phyloP scores from a whole-genome alignment of 192 early-diverging fungal species.

The Geranomyces variabilis region DNA sequence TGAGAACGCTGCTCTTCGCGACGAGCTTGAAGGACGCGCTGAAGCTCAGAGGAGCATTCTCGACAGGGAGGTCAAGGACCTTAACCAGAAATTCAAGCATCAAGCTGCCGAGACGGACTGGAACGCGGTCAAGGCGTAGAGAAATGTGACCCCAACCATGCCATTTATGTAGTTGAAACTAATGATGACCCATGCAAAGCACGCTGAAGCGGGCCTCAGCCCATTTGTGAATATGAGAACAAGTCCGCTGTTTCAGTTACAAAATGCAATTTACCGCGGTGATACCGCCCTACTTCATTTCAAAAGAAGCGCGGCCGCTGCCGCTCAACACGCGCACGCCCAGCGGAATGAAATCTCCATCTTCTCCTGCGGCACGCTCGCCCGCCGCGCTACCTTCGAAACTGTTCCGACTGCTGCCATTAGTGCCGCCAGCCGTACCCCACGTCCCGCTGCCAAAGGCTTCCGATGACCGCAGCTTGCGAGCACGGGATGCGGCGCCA shows the following conservation, averaged over 20 bases:
- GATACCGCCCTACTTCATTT: too few relatives aligned
- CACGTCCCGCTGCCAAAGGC: constrained; percentile 8
- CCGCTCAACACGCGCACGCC: too few relatives aligned
- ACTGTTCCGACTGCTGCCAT: background rate
- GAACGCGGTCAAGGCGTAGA: background rate
- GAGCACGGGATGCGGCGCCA: background rate
- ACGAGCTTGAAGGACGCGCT: constrained; percentile 62
- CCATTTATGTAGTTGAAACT: too few relatives aligned
- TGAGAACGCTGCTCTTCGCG: constrained; percentile 62
- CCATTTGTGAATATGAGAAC: too few relatives aligned
- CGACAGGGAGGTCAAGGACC: constrained; percentile 62
- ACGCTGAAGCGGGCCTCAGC: too few relatives aligned
- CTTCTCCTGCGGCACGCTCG: background rate
- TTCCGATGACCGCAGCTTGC: background rate
- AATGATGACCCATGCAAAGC: too few relatives aligned
- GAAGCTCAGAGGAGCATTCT: constrained; percentile 67
- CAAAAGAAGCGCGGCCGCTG: too few relatives aligned
- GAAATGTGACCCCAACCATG: too few relatives aligned
- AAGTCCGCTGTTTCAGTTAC: too few relatives aligned
- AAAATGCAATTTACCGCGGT: too few relatives aligned
- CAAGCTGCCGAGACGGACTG: constrained; percentile 14
- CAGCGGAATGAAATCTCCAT: background rate
- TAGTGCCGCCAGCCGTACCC: background rate
- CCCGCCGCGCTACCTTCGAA: background rate
- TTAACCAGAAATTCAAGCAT: constrained; percentile 35